Base-by-base conservation (phyloP, 495 filamentous ascomycete genomes). In the Penicillium waksmanii region DNA sequence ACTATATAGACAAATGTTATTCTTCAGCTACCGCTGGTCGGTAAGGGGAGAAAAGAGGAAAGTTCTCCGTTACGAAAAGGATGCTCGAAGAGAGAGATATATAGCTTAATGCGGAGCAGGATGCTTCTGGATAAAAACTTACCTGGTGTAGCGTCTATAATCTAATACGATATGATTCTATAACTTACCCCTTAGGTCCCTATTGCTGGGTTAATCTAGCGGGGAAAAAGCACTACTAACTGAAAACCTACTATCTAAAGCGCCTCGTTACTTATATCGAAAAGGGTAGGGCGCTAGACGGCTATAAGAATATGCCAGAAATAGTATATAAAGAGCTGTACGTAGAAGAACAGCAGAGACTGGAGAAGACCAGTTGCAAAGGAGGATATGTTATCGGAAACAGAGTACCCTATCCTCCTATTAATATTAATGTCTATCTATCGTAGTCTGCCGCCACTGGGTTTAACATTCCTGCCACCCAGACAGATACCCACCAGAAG, bases 71-170 rank as follows among this genome's bases (percentile, higher is more conserved):
- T 7, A 66, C 58, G 8, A 56, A 43, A 33, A 49, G 43, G 11
- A 68, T 68, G 58, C 56, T 73, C 17, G 25, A 55, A 42, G 61
- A 68, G 18, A 44, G 62, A 47, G 64, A 69, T 33, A 56, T 62
- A 53, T 36, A 64, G 36, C 64, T 73, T 38, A 33, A 69, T 66
- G 62, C 65, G 0, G 66, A 71, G 17, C 36, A 74, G 38, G 10
- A 66, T 11, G 53, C 53, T 36, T 69, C 61, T 17, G 69, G 71
- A 4, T 10, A 64, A 27, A 34, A 53, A n/a, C 52, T 61, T 21
- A 43, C 68, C 21, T 77, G 64, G 66, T 55, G 61, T 23, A 59
- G 62, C 54, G 62, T 77, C 9, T 77, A 73, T 51, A 69, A 38
- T 42, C 54, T 66, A 31, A 67, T 75, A 57, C 64, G 63, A 36